These are phyloP conservation scores for Metschnikowia hibisci DNA, from an alignment of 805 yeast species.

Conservation along the genomic window DNA sequence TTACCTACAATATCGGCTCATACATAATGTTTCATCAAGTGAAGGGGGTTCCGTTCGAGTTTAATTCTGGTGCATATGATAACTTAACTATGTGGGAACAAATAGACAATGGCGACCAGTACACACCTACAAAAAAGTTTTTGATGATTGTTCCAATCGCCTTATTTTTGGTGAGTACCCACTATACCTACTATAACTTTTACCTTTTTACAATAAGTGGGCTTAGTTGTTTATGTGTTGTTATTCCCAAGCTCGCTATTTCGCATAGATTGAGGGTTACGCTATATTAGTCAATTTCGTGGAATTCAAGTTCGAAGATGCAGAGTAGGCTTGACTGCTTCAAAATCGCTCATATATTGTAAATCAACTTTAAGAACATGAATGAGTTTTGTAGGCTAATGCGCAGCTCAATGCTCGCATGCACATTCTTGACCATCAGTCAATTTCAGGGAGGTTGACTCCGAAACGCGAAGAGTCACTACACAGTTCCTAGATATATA, in stretches of 20 bases:
- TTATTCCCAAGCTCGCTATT: slow-evolving; percentile 85
- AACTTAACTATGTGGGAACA: slow-evolving; percentile 99
- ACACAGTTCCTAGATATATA: slow-evolving; percentile 6
- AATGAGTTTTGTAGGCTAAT: neutral
- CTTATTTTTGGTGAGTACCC: slow-evolving; percentile 81
- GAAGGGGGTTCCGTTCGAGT: slow-evolving; percentile 96
- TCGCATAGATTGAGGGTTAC: slow-evolving; percentile 74
- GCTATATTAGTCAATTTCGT: slow-evolving; percentile 22
- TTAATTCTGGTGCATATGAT: slow-evolving; percentile 94
- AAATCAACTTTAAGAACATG: neutral
- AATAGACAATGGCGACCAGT: slow-evolving; percentile 91
- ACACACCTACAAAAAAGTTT: slow-evolving; percentile 94
- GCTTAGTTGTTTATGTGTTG: slow-evolving; percentile 78
- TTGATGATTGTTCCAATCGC: slow-evolving; percentile 89
- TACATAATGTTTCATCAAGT: slow-evolving; percentile 95
- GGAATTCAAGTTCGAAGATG: too few relatives aligned
- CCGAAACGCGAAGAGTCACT: slow-evolving; percentile 11
- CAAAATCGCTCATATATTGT: neutral
- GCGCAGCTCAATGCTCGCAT: slow-evolving; percentile 1
- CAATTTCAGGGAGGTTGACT: slow-evolving; percentile 2
- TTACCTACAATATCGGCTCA: slow-evolving; percentile 84
- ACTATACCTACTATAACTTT: slow-evolving; percentile 81
- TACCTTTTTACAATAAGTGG: slow-evolving; percentile 76
- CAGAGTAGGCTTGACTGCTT: neutral
- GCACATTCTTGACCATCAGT: neutral